Evolutionary conservation across 768 basidiomycete genomes (phyloP).

Genomic region (Leccinum barrowsii): DNA sequence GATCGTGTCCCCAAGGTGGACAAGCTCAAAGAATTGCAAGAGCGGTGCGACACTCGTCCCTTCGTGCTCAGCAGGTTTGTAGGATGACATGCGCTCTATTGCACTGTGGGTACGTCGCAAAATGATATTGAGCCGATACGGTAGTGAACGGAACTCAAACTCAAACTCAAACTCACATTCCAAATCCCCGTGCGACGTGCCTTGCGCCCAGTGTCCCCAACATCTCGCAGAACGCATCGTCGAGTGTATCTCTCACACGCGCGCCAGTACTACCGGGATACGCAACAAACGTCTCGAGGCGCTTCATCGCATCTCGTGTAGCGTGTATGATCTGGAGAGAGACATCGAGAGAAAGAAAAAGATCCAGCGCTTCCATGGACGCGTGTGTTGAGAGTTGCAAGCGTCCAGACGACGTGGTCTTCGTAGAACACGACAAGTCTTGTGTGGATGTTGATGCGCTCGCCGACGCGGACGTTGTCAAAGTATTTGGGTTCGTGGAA

Average conservation of each 20-base stretch:
- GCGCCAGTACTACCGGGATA: slow-evolving; percentile 88
- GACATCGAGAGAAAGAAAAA: slow-evolving; percentile 87
- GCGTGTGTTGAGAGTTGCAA: slow-evolving; percentile 19
- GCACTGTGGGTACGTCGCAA: slow-evolving; percentile 48
- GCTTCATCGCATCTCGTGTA: slow-evolving; percentile 86
- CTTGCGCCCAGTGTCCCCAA: slow-evolving; percentile 71
- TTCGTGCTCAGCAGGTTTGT: slow-evolving; percentile 84
- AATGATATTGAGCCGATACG: background rate
- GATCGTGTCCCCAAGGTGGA: slow-evolving; percentile 95
- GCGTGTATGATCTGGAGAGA: slow-evolving; percentile 92
- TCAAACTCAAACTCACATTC: slow-evolving; percentile 51
- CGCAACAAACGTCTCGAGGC: slow-evolving; percentile 83
- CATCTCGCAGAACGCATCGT: slow-evolving; percentile 88
- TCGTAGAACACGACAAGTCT: background rate
- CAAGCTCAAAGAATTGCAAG: slow-evolving; percentile 95
- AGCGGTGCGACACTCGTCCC: slow-evolving; percentile 86
- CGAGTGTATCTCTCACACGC: slow-evolving; percentile 87
- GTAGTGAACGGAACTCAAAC: background rate
- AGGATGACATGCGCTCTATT: slow-evolving; percentile 83
- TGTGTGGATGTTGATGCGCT: background rate
- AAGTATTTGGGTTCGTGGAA: background rate
- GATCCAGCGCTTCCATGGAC: slow-evolving; percentile 53
- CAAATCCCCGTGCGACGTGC: slow-evolving; percentile 81
- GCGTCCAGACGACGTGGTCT: background rate
- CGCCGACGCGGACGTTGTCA: background rate